Base-by-base conservation (phyloP, 2,329 filamentous ascomycete species). In the Passalora sequoiae region DNA sequence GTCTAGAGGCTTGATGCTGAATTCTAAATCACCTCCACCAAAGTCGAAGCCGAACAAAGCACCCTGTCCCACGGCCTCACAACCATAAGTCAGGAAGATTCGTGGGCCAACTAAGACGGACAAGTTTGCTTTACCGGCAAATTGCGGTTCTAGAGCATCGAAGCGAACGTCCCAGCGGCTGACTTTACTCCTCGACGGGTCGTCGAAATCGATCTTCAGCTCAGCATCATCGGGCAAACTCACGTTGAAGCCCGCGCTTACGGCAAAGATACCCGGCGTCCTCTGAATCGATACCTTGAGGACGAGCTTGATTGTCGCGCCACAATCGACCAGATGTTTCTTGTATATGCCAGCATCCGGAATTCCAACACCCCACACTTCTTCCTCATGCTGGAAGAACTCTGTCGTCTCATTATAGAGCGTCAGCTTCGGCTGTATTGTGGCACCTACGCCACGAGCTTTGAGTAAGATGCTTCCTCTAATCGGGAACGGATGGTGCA, bases 121-220 rank as follows among this genome's bases (percentile, higher is more conserved):
- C 30, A 33, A 10, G 12, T 10, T 19, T 9, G 30, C 13, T 10
- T 33, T 33, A 6, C 15, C 12, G 16, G 30, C 17, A 17, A 33
- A 15, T 4, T 33, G 6, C 4, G 39, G 39, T 10, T 35, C 39
- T 20, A 41, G 8, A 4, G 3, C 8, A 15, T 41, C 19, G n/a
- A 41, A 12, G 10, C 17, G 16, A 6, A 21, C 19, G 5, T 33
- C 16, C 39, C 39, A 41, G 9, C 29, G 28, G 13, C 8, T 17
- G 8, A 20, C 29, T 8, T 33, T 20, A 6, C n/a, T 13, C 8
- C 27, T 41, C n/a, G 20, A 22, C 4, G 39, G 28, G 20, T 35
- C 21, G 5, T n/a, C 20, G 12, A 41, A 15, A 15, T 41, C 39
- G 10, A 41, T 19, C 15, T 35, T 33, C 19, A 41, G 21, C 3